These are phyloP conservation scores for Cytospora leucostoma DNA, from an alignment of 2,329 filamentous ascomycete genomes.

Conservation along the genomic window DNA sequence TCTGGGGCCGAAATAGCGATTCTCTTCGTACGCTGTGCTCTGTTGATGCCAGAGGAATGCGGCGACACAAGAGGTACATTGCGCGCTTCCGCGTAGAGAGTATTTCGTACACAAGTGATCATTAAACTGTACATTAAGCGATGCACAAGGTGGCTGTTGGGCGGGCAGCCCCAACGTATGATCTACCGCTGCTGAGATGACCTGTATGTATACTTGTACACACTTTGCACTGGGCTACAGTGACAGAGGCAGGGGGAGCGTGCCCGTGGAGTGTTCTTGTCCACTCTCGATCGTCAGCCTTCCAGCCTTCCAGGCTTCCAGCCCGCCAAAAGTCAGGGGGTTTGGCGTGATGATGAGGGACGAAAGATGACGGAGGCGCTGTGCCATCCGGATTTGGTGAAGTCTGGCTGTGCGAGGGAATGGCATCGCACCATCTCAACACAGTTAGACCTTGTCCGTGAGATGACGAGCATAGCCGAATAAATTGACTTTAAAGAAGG, in stretches of 20 bases:
- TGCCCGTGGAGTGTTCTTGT: slow-evolving; percentile 9
- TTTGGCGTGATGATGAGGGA: background rate
- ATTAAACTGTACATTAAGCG: slow-evolving; percentile 8
- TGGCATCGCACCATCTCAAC: slow-evolving; percentile 22
- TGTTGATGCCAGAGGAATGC: background rate
- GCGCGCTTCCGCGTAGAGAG: slow-evolving; percentile 1
- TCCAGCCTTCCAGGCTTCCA: slow-evolving; percentile 17
- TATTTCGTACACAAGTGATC: slow-evolving; percentile 4
- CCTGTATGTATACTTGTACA: slow-evolving; percentile 16
- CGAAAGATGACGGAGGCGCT: slow-evolving; percentile 3
- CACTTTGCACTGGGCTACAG: slow-evolving; percentile 10
- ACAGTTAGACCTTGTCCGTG: slow-evolving; percentile 16
- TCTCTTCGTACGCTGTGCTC: background rate
- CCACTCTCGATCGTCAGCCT: slow-evolving; percentile 12
- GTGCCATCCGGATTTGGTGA: slow-evolving; percentile 4
- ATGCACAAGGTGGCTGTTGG: slow-evolving; percentile 16
- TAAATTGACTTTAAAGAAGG: slow-evolving; percentile 21
- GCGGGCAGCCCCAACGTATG: slow-evolving; percentile 1
- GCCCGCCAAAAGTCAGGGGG: slow-evolving; percentile 2
- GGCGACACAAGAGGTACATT: background rate
- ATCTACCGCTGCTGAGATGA: slow-evolving; percentile 14
- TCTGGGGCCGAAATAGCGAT: background rate
- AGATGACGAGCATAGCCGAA: slow-evolving; percentile 27
- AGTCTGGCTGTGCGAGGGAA: slow-evolving; percentile 13
- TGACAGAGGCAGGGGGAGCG: slow-evolving; percentile 7